phyloP scores from a whole-genome alignment of 2,329 filamentous ascomycete genomes.

The Catunica adiposa region DNA sequence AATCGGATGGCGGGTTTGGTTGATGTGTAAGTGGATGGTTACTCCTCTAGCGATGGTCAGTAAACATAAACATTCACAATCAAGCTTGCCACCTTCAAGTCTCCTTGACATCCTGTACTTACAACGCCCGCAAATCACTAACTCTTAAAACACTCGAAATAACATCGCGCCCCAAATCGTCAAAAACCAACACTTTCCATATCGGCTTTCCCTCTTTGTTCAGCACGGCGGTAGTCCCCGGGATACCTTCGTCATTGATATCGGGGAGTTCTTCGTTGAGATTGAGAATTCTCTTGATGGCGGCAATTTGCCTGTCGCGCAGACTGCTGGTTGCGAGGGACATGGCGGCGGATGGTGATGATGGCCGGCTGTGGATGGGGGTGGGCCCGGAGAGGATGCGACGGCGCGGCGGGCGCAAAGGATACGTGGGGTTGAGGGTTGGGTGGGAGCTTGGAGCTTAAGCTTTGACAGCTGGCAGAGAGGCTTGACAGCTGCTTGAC shows the following conservation, averaged over 20 bases:
- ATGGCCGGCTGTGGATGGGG: neutral
- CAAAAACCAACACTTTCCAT: conserved; percentile 96
- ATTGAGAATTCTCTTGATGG: conserved; percentile 90
- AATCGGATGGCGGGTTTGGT: conserved; percentile 58
- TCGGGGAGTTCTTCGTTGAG: conserved; percentile 59
- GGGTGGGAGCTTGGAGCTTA: neutral
- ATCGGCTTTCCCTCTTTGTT: conserved; percentile 81
- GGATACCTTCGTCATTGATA: conserved; percentile 40
- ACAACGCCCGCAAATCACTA: conserved; percentile 73
- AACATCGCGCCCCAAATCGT: conserved; percentile 78
- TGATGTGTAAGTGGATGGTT: conserved; percentile 72
- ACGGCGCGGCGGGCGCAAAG: neutral
- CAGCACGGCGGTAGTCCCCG: conserved; percentile 61
- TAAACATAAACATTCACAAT: no score
- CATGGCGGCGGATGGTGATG: neutral
- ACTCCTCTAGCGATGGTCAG: conserved; percentile 53
- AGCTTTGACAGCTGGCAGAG: neutral
- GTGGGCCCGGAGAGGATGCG: neutral
- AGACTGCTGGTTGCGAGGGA: neutral
- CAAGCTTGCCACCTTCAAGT: no score
- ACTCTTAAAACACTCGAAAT: conserved; percentile 93
- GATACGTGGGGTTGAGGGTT: neutral
- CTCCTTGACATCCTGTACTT: neutral
- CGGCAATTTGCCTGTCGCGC: conserved; percentile 21
- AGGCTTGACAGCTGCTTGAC: no score